A percentile compares a stretch with the other conserved stretches of the same genome.
Evolutionary conservation across 1,139 yeast genomes (phyloP).

Genomic region (Debaryomyces sp.): DNA sequence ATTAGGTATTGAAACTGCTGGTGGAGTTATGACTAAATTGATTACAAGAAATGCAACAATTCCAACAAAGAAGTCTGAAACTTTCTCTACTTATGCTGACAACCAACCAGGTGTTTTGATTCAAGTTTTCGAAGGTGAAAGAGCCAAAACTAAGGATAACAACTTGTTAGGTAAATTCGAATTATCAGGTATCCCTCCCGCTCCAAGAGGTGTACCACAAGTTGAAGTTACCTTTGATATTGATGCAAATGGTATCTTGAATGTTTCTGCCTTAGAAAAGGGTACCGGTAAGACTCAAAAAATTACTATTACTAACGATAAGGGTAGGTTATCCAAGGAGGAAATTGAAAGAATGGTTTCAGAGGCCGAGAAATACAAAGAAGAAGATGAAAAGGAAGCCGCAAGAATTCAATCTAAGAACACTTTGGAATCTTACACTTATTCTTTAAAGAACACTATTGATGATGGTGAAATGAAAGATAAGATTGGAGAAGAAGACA

Average conservation of each 20-base stretch:
- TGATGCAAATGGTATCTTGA: slow-evolving; percentile 93
- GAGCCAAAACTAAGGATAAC: slow-evolving; percentile 93
- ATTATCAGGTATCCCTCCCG: slow-evolving; percentile 92
- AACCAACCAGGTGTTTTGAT: slow-evolving; percentile 95
- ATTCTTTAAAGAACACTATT: slow-evolving; percentile 67
- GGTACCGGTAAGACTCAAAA: slow-evolving; percentile 73
- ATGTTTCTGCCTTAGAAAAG: slow-evolving; percentile 91
- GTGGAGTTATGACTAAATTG: slow-evolving; percentile 96
- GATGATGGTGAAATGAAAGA: slow-evolving; percentile 53
- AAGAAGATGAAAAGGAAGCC: slow-evolving; percentile 43
- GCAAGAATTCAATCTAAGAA: slow-evolving; percentile 64
- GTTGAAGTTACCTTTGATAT: slow-evolving; percentile 91
- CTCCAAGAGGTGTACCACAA: slow-evolving; percentile 98
- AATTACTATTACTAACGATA: slow-evolving; percentile 46
- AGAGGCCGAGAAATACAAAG: slow-evolving; percentile 46
- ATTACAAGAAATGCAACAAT: slow-evolving; percentile 95
- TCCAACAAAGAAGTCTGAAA: slow-evolving; percentile 94
- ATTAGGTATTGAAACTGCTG: slow-evolving; percentile 93
- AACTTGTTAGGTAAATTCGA: slow-evolving; percentile 94
- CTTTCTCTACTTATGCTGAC: slow-evolving; percentile 93
- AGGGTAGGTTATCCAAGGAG: slow-evolving; percentile 53
- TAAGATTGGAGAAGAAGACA: slow-evolving; percentile 46
- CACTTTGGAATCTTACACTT: slow-evolving; percentile 86
- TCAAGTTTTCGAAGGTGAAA: slow-evolving; percentile 96
- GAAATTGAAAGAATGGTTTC: slow-evolving; percentile 53